Percentiles rank a stretch among this genome's conserved stretches.
These are phyloP conservation scores for Abrus pulchellus DNA, from an alignment of 306 rosid species.

Conservation along the genomic window DNA sequence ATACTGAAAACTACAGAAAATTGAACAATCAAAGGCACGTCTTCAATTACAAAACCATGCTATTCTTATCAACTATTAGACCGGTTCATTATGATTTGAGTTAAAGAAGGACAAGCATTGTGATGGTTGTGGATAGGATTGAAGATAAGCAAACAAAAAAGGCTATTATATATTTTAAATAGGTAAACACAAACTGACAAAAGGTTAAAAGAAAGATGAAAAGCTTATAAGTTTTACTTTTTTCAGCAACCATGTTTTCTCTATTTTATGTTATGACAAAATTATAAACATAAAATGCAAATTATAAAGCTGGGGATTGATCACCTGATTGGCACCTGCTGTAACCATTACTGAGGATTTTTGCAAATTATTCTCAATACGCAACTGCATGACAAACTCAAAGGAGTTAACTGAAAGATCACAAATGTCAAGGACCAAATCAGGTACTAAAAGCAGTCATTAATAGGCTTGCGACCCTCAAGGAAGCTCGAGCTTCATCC, in stretches of 20 bases:
- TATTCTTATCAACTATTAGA: constrained; percentile 4
- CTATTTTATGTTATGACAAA: neutral
- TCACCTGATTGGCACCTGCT: constrained; percentile 98
- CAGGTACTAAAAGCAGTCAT: neutral
- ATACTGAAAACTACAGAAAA: neutral
- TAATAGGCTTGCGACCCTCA: constrained; percentile 1
- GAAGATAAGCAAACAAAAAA: neutral
- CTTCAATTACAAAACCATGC: neutral
- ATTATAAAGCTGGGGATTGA: constrained; percentile 35
- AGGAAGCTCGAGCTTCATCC: neutral
- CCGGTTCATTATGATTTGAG: neutral
- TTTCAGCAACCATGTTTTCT: constrained; percentile 25
- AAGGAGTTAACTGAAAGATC: constrained; percentile 15
- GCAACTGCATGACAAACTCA: constrained; percentile 66
- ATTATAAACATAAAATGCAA: constrained; percentile 20
- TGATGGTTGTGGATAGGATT: constrained; percentile 7
- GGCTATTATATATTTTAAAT: constrained; percentile 10
- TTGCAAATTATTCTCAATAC: constrained; percentile 69
- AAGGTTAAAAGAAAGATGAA: constrained; percentile 25
- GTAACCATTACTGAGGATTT: constrained; percentile 96
- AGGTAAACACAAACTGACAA: neutral
- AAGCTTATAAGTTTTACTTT: constrained; percentile 18
- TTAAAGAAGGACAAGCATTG: constrained; percentile 5
- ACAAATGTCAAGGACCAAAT: constrained; percentile 22
- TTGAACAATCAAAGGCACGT: neutral